phyloP scores from a whole-genome alignment of 2,329 filamentous ascomycete genomes.

The Xylaria sp. region DNA sequence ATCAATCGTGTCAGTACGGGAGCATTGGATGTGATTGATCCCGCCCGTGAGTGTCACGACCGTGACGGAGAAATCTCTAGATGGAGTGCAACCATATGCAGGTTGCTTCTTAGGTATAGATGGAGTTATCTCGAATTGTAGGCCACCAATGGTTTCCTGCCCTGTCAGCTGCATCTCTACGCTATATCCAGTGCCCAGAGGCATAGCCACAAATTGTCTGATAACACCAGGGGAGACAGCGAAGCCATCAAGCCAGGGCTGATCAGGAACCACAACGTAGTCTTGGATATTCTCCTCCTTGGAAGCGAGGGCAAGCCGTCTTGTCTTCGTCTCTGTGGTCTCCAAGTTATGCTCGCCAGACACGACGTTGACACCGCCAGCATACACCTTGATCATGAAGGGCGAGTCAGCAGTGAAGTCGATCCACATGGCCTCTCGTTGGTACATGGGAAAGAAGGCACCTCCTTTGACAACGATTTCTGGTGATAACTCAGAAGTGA shows the following conservation, averaged over 20 bases:
- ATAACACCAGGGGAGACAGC: conserved; percentile 51
- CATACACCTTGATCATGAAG: conserved; percentile 55
- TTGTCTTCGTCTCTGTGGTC: conserved; percentile 37
- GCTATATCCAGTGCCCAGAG: conserved; percentile 54
- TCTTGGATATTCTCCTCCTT: conserved; percentile 42
- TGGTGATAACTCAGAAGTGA: conserved; percentile 48
- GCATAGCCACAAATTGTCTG: conserved; percentile 61
- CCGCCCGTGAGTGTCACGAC: background rate
- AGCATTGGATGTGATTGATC: background rate
- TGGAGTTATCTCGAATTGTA: conserved; percentile 58
- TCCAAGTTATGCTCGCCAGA: conserved; percentile 49
- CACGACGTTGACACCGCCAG: conserved; percentile 54
- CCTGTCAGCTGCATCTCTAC: conserved; percentile 59
- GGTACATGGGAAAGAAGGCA: conserved; percentile 59
- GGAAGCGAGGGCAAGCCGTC: conserved; percentile 21
- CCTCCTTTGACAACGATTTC: conserved; percentile 55
- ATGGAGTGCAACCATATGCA: background rate
- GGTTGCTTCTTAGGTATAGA: conserved; percentile 1
- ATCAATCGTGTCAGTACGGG: background rate
- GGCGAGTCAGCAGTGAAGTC: conserved; percentile 41
- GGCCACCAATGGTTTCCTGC: conserved; percentile 52
- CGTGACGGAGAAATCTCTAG: background rate
- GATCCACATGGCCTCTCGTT: conserved; percentile 56
- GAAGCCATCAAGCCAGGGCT: conserved; percentile 56
- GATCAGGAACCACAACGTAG: conserved; percentile 51